Base-by-base conservation (phyloP, 2,329 filamentous ascomycete genomes). In the Massarina eburnea region DNA sequence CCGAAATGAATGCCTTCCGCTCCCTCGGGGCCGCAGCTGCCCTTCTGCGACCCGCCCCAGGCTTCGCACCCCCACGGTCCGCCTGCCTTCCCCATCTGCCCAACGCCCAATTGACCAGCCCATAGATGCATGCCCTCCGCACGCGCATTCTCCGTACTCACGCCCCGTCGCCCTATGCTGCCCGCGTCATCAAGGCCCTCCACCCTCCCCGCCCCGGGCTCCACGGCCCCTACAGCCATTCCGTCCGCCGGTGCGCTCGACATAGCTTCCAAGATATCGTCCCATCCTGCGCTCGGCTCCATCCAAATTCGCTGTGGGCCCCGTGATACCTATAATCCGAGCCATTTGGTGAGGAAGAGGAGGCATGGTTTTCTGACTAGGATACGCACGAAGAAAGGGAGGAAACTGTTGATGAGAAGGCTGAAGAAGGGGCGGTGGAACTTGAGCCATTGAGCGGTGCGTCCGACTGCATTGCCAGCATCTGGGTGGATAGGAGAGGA, bases 341-440 rank as follows among this genome's bases (percentile, higher is more conserved):
- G 77, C 40, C 79, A 83, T 51, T 61, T 76, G 35, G 79, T 83
- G 33, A 74, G 83, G 62, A 85, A 85, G 71, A 73, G 82, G 51
- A 74, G 82, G 57, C 79, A 82, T 68, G 82, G 82, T 2, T 85
- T 83, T 58, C 61, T 85, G 48, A 70, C 76, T 8, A 66, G 82
- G 56, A 52, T 82, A 49, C 72, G 72, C 59, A 74, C 73, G 18
- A 74, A 76, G 59, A 78, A 74, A 41, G 82, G 82, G 19, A 69
- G 78, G 58, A 75, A 75, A 64, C 71, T 78, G 39, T 54, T 85
- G 53, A 75, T 74, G 66, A 72, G 80, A 61, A 72, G 82, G 63
- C 70, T 73, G 58, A 61, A 73, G 45, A 83, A 80, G 73, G 76
- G 78, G 19, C 73, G 80, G 64, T 61, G 57, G 59, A 69, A 64